Percentiles rank a stretch among this genome's conserved stretches.
phyloP scores from a whole-genome alignment of 2,329 filamentous ascomycete genomes.

The Hypoxylon sp. region DNA sequence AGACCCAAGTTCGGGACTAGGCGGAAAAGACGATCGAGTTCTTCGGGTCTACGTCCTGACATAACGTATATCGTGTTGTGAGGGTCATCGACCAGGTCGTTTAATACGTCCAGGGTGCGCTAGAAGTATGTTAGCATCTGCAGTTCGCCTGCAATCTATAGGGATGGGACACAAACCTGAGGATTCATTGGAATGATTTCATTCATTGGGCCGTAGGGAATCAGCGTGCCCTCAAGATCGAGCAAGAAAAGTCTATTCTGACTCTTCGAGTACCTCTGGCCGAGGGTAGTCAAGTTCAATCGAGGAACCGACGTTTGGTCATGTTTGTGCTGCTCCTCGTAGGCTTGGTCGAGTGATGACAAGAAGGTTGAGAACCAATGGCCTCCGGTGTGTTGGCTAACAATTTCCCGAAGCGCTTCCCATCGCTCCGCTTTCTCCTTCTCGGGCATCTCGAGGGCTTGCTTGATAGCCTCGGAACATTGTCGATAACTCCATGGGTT shows the following conservation, averaged over 20 bases:
- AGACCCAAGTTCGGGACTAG: constrained; percentile 84
- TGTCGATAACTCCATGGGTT: constrained; percentile 96
- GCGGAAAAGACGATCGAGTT: constrained; percentile 86
- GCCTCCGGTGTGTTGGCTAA: constrained; percentile 82
- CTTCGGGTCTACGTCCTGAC: constrained; percentile 86
- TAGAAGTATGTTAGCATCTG: constrained; percentile 49
- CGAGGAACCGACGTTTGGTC: constrained; percentile 89
- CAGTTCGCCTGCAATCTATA: neutral
- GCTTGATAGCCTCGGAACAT: constrained; percentile 85
- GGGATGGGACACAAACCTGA: constrained; percentile 52
- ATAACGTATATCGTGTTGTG: constrained; percentile 92
- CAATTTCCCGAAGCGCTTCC: constrained; percentile 74
- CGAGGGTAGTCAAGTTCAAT: constrained; percentile 73
- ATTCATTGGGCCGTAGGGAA: constrained; percentile 84
- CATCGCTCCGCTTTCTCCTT: constrained; percentile 80
- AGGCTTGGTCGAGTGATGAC: constrained; percentile 74
- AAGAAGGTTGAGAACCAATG: constrained; percentile 86
- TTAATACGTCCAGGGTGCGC: constrained; percentile 82
- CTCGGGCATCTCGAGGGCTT: constrained; percentile 80
- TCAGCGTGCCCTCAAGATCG: constrained; percentile 92
- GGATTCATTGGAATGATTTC: constrained; percentile 88
- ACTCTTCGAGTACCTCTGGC: constrained; percentile 71
- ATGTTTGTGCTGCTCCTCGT: constrained; percentile 84
- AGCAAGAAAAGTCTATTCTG: constrained; percentile 82
- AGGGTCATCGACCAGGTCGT: constrained; percentile 80